Base-by-base conservation (phyloP, 768 basidiomycete genomes). In the Pholiota microspora region DNA sequence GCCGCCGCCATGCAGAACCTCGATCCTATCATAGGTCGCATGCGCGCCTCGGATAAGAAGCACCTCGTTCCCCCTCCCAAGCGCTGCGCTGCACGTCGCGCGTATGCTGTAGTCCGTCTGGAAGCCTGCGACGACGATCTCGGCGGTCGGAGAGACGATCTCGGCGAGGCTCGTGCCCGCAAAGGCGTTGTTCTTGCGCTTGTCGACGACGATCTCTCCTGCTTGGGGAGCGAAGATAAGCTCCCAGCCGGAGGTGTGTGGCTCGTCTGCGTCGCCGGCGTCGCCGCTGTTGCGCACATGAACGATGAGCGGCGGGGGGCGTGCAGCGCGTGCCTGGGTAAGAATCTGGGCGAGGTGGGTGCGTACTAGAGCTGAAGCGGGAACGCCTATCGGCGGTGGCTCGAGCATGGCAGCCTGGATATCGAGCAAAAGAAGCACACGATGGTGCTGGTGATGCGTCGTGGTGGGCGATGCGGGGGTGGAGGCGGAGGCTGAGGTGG, bases 141-240 rank as follows among this genome's bases (percentile, higher is more conserved):
- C 81, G 12, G 85, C 85, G 27, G 80, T 76, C 2, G 63, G 50
- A 0, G 77, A 73, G 31, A 89, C 70, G 38, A 83, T 62, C 2
- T 77, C 73, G 7, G 68, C 77, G 3, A 89, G 73, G 9, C 49
- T 57, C 16, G 86, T 88, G 9, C 83, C 83, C 0, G 78, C 74
- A 59, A 88, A 89, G 24, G 86, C 84, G 59, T 88, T 87, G 71
- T 83, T 86, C 71, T 85, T 85, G 46, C 71, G 70, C 71, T 88
- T 88, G 70, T 88, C 85, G 44, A 88, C 59, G 49, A 86, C 72
- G 47, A 69, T 64, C 64, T 88, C 86, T 61, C 73, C 62, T 0
- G 75, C 67, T 7, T 74, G 73, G 0, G 83, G 80, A 15, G 72
- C 60, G 68, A 83, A 80, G 51, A 77, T 76, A 61, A 89, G 81